Evolutionary conservation across 306 rosid species (phyloP).

Genomic region (Abrus precatorius): DNA sequence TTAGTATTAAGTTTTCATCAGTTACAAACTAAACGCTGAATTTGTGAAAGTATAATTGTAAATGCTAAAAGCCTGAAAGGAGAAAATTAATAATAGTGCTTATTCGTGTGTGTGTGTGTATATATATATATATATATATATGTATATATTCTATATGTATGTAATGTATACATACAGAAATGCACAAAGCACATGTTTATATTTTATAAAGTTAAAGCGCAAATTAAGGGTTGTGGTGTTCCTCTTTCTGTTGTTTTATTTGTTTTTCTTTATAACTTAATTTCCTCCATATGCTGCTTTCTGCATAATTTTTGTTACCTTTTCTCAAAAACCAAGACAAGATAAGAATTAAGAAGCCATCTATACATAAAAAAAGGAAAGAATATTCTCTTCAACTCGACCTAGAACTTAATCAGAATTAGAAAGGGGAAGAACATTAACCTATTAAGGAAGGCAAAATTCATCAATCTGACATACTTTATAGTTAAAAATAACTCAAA

Average conservation of each 20-base stretch:
- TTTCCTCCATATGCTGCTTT: constrained; percentile 22
- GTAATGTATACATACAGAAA: background rate
- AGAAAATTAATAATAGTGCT: background rate
- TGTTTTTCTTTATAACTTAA: constrained; percentile 26
- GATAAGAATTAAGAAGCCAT: constrained; percentile 11
- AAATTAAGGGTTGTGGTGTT: background rate
- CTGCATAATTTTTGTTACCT: constrained; percentile 33
- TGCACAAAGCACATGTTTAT: background rate
- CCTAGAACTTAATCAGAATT: constrained; percentile 3
- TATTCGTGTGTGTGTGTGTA: background rate
- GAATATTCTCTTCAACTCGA: constrained; percentile 36
- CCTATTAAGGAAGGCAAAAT: constrained; percentile 27
- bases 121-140: background rate
- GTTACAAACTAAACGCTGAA: background rate
- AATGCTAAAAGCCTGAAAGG: constrained; percentile 7
- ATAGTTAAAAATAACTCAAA: constrained; percentile 7
- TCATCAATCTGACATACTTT: constrained; percentile 18
- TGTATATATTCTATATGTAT: background rate
- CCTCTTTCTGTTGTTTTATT: constrained; percentile 14
- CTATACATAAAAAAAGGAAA: constrained; percentile 25
- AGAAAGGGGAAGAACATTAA: constrained; percentile 21
- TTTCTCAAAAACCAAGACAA: constrained; percentile 29
- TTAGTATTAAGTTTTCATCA: background rate
- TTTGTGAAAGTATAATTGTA: background rate
- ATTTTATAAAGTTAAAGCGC: constrained; percentile 27